phyloP scores from a whole-genome alignment of 1,284 basidiomycete species.

The Leccinum subspadiceum region DNA sequence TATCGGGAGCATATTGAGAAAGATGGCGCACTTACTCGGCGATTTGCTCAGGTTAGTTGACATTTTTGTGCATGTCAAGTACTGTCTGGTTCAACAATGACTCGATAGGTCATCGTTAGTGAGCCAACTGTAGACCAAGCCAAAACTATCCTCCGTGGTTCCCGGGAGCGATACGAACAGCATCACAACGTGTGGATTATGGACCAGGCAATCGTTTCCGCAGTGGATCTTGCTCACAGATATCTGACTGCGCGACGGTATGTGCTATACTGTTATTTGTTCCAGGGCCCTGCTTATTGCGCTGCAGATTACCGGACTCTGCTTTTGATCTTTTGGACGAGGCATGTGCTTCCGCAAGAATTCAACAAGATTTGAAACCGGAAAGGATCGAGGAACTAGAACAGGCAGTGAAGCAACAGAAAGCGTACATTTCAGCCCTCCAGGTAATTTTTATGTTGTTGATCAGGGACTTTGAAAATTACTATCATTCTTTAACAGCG shows the following conservation, averaged over 20 bases:
- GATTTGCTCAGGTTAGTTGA: slow-evolving; percentile 9
- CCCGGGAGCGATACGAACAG: slow-evolving; percentile 6
- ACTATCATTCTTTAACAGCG: background rate
- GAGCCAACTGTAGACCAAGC: slow-evolving; percentile 12
- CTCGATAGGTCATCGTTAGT: slow-evolving; percentile 10
- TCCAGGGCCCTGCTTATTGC: background rate
- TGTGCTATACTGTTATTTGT: background rate
- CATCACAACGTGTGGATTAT: slow-evolving; percentile 11
- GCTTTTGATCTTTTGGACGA: slow-evolving; percentile 14
- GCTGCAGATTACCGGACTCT: slow-evolving; percentile 7
- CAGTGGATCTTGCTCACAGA: slow-evolving; percentile 1
- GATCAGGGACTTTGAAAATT: background rate
- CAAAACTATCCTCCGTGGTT: slow-evolving; percentile 13
- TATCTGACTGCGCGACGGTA: slow-evolving; percentile 8
- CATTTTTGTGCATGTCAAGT: background rate
- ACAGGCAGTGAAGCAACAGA: background rate
- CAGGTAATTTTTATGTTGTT: slow-evolving; percentile 1
- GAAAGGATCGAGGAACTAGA: slow-evolving; percentile 4
- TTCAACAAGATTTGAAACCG: slow-evolving; percentile 10
- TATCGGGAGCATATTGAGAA: slow-evolving; percentile 14
- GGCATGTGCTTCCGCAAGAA: slow-evolving; percentile 10
- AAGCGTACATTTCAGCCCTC: background rate
- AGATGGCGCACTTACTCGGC: slow-evolving; percentile 14
- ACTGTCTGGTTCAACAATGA: background rate
- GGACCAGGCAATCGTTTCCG: background rate